Base-by-base conservation (phyloP, 768 basidiomycete species). In the Kwoniella newhampshirensis region DNA sequence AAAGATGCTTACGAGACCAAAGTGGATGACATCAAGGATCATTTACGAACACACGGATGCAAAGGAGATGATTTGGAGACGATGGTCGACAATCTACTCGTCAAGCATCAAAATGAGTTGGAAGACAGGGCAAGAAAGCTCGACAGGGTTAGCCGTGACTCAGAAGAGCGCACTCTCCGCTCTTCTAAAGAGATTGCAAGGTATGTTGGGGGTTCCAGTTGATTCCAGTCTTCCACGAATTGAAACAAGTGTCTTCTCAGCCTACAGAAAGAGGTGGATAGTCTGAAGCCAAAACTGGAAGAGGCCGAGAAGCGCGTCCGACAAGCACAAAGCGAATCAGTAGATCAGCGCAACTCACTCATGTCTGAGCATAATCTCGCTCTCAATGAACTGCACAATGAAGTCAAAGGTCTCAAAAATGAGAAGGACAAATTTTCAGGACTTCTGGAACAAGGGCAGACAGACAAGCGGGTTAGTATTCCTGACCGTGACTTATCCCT, bases 11-110 rank as follows among this genome's bases (percentile, higher is more conserved):
- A 49, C 25, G 23, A 27, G 11, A 47, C 12, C 4, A 36, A 25
- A 18, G 18, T 39, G 17, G 23, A 39, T 8, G 54, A 56, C 26
- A 20, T 8, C 25, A 17, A 48, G 11, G 26, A 48, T 2, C 32
- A 32, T 15, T 9, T 56, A 11, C 27, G 27, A 7, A 5, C 35
- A 12, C 32, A n/a, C 17, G 54, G 54, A 9, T 56, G 21, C 18
- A 46, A 56, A 9, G 46, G 23, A 17, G 28, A 47, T n/a, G 54
- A 56, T 17, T 4, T 30, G 35, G 35, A 48, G 21, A 26, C 6
- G 8, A 40, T 48, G 45, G 26, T 49, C 5, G 17, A 17, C 27
- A 28, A 56, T 11, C 20, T 56, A 3, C 36, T 28, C 15, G 30
- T 25, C 15, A 40, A 48, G 13, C n/a, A 40, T 17, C 13, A 26